Evolutionary conservation across 2,329 filamentous ascomycete species (phyloP).

Genomic region (Aspergillus pseudonomiae): DNA sequence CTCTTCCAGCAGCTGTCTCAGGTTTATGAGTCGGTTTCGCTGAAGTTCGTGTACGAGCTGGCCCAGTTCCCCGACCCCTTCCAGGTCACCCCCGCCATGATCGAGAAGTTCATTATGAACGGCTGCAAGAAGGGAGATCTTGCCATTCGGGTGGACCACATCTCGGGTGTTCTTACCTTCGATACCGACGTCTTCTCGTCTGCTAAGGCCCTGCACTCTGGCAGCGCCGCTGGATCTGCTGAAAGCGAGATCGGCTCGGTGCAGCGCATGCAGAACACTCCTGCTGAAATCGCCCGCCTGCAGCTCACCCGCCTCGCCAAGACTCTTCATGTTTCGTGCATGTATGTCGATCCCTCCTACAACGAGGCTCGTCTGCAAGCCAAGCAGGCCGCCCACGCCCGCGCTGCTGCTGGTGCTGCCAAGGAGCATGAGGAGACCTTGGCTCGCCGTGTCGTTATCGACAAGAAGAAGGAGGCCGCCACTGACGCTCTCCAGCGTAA

Average conservation of each 20-base stretch:
- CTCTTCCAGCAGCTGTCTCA: conserved; percentile 99
- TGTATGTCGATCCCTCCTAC: conserved; percentile 91
- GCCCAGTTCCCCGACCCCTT: conserved; percentile 96
- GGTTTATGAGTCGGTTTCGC: conserved; percentile 96
- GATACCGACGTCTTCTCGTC: conserved; percentile 98
- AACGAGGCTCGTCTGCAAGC: conserved; percentile 79
- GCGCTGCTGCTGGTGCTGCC: conserved; percentile 85
- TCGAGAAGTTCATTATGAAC: conserved; percentile 99
- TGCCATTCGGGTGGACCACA: conserved; percentile 93
- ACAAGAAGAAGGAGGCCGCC: conserved; percentile 96
- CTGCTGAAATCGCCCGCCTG: conserved; percentile 94
- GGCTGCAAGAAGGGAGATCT: conserved; percentile 99
- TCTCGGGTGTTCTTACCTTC: conserved; percentile 91
- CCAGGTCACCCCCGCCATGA: conserved; percentile 84
- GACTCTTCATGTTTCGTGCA: conserved; percentile 88
- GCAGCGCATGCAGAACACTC: conserved; percentile 95
- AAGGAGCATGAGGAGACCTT: conserved; percentile 86
- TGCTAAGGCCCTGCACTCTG: conserved; percentile 84
- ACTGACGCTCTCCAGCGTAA: conserved; percentile 83
- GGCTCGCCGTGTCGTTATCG: conserved; percentile 84
- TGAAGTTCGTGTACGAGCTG: conserved; percentile 89
- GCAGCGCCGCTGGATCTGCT: conserved; percentile 81
- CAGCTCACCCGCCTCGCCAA: conserved; percentile 91
- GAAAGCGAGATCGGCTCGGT: conserved; percentile 83
- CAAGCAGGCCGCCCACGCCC: conserved; percentile 76